Evolutionary conservation across 768 basidiomycete genomes (phyloP).

Genomic region (Boletales sp.): DNA sequence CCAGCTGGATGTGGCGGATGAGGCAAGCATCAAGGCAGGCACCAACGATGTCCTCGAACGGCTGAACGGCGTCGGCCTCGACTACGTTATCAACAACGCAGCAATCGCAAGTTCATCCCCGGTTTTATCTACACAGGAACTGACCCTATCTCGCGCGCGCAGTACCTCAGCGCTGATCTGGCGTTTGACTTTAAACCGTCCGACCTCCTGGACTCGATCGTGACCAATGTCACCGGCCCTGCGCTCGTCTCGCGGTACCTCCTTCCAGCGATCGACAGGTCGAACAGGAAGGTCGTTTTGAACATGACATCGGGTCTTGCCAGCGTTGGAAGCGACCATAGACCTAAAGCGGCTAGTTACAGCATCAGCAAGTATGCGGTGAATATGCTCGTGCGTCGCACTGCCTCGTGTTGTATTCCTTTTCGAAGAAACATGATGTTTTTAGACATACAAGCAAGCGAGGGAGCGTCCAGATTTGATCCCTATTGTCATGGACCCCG

Average conservation of each 20-base stretch:
- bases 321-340: constrained; percentile 23
- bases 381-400: constrained; percentile 11
- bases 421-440: too few species aligned
- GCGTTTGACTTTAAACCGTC: constrained; percentile 23
- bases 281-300: constrained; percentile 31
- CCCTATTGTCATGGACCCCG: constrained; percentile 87
- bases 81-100: constrained; percentile 41
- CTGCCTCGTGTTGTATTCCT: too few species aligned
- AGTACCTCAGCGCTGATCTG: constrained; percentile 23
- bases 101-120: constrained; percentile 29
- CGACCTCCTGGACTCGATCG: constrained; percentile 17
- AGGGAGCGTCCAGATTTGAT: constrained; percentile 12
- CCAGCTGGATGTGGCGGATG: constrained; percentile 28
- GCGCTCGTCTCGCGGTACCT: constrained; percentile 29
- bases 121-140: too few species aligned
- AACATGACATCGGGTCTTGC: constrained; percentile 33
- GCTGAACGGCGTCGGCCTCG: constrained; percentile 27
- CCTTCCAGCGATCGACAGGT: constrained; percentile 32
- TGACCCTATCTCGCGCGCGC: not conserved
- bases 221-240: constrained; percentile 33
- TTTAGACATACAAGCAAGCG: constrained; percentile 15
- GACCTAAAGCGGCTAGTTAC: constrained; percentile 3
- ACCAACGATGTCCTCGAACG: constrained; percentile 19
- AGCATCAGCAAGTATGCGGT: constrained; percentile 12
- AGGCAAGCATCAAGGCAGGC: constrained; percentile 25